Conservation (phyloP, 2,329 filamentous ascomycete species). For the Botrytis squamosa region DNA sequence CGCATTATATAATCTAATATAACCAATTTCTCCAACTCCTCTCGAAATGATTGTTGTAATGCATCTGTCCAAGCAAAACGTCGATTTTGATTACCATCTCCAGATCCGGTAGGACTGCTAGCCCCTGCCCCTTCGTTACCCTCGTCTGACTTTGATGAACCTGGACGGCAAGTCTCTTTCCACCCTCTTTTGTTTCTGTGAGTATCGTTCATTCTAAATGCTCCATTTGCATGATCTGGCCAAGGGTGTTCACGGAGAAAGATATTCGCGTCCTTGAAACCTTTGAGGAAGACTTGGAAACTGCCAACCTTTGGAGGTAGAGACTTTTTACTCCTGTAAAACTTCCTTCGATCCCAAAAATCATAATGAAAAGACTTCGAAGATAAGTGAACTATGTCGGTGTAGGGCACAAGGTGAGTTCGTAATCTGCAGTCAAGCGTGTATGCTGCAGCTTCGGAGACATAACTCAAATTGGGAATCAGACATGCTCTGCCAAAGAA, state of each 20-base stretch:
- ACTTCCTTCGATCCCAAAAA: constrained; percentile 90
- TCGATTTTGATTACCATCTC: constrained; percentile 29
- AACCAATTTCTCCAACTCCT: constrained; percentile 94
- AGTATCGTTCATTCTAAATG: constrained; percentile 66
- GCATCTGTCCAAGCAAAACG: constrained; percentile 81
- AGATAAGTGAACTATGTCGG: constrained; percentile 88
- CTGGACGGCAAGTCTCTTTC: constrained; percentile 78
- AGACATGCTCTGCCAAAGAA: constrained; percentile 92
- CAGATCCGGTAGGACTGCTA: constrained; percentile 37
- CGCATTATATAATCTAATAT: constrained; percentile 99
- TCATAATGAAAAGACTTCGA: constrained; percentile 99
- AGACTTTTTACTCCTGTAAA: constrained; percentile 81
- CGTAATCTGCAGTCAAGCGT: constrained; percentile 86
- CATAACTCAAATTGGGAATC: constrained; percentile 96
- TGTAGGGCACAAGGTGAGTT: constrained; percentile 93
- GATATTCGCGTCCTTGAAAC: constrained; percentile 94
- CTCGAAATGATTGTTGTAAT: constrained; percentile 87
- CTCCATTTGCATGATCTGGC: constrained; percentile 74
- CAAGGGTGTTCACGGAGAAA: constrained; percentile 94
- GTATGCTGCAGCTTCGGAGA: constrained; percentile 96
- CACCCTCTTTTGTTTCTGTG: constrained; percentile 70
- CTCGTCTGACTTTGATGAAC: constrained; percentile 52
- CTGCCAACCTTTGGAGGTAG: constrained; percentile 90
- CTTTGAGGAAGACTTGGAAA: constrained; percentile 96
- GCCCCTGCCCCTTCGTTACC: constrained; percentile 58